A percentile compares a stretch with the other conserved stretches of the same genome.
phyloP scores from a whole-genome alignment of 2,329 filamentous ascomycete species.

The Phialocephala subalpina region DNA sequence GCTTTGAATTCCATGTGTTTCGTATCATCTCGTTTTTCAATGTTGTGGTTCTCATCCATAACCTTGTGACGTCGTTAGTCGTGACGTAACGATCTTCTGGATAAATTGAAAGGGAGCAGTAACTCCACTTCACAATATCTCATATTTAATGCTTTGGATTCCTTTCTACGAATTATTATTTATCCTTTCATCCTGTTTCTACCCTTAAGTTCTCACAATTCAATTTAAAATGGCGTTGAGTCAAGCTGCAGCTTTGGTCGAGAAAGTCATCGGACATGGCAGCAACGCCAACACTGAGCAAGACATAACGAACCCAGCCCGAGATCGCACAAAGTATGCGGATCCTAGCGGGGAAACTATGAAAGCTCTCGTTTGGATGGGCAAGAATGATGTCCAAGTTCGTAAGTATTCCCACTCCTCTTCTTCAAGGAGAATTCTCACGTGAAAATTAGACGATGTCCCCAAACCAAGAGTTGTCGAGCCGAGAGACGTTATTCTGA shows the following conservation, averaged over 20 bases:
- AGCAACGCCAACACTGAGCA: conserved; percentile 71
- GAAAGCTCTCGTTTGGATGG: conserved; percentile 84
- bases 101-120: conserved; percentile 2
- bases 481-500: conserved; percentile 79
- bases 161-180: background rate
- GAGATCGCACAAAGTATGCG: conserved; percentile 57
- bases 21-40: background rate
- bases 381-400: conserved; percentile 80
- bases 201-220: background rate
- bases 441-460: conserved; percentile 58
- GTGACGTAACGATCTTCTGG: conserved; percentile 15
- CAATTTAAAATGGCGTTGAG: conserved; percentile 59
- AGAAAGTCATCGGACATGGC: conserved; percentile 73
- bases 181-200: background rate
- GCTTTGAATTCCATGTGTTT: background rate
- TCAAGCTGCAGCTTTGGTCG: conserved; percentile 72
- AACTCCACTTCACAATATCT: background rate
- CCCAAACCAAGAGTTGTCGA: conserved; percentile 78
- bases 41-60: background rate
- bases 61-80: conserved; percentile 11
- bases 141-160: background rate
- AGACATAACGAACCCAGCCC: conserved; percentile 71
- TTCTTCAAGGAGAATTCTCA: conserved; percentile 6
- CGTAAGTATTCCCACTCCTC: conserved; percentile 48
- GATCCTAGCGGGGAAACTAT: conserved; percentile 67